Evolutionary conservation across 768 basidiomycete genomes (phyloP).

Genomic region (Psilocybe cubensis): DNA sequence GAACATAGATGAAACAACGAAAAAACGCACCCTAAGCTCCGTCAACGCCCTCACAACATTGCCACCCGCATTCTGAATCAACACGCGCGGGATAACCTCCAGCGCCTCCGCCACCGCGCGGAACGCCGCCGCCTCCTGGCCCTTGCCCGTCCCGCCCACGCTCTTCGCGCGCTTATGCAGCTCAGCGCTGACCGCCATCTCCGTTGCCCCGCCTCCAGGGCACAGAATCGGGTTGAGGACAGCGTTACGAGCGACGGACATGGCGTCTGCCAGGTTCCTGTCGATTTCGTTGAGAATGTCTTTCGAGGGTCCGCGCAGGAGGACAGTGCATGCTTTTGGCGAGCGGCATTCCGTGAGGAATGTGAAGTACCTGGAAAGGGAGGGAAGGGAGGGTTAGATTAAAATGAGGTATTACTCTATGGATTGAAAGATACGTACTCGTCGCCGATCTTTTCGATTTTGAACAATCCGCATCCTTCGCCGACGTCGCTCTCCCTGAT

Average conservation of each 20-base stretch:
- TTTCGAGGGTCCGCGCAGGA: slow-evolving; percentile 96
- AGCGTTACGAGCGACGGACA: slow-evolving; percentile 96
- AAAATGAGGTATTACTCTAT: no score
- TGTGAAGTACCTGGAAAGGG: slow-evolving; percentile 79
- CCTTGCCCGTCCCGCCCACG: slow-evolving; percentile 62
- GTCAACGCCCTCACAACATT: slow-evolving; percentile 94
- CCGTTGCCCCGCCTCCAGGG: slow-evolving; percentile 95
- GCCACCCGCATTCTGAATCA: slow-evolving; percentile 94
- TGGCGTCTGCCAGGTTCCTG: slow-evolving; percentile 95
- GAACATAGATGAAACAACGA: background rate
- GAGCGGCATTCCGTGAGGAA: slow-evolving; percentile 90
- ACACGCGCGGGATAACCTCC: slow-evolving; percentile 95
- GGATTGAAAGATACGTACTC: slow-evolving; percentile 65
- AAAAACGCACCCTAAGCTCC: slow-evolving; percentile 76
- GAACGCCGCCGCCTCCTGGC: slow-evolving; percentile 91
- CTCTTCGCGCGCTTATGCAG: slow-evolving; percentile 79
- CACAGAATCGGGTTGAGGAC: slow-evolving; percentile 95
- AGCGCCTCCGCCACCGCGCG: slow-evolving; percentile 93
- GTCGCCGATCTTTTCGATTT: slow-evolving; percentile 97
- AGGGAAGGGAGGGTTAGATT: background rate
- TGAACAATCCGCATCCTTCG: slow-evolving; percentile 92
- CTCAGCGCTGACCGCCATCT: slow-evolving; percentile 96
- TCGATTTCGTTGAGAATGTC: slow-evolving; percentile 99
- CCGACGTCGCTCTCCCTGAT: slow-evolving; percentile 91
- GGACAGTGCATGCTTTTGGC: slow-evolving; percentile 97